Conservation (phyloP, 345 rosid species). For the Firmiana major region DNA sequence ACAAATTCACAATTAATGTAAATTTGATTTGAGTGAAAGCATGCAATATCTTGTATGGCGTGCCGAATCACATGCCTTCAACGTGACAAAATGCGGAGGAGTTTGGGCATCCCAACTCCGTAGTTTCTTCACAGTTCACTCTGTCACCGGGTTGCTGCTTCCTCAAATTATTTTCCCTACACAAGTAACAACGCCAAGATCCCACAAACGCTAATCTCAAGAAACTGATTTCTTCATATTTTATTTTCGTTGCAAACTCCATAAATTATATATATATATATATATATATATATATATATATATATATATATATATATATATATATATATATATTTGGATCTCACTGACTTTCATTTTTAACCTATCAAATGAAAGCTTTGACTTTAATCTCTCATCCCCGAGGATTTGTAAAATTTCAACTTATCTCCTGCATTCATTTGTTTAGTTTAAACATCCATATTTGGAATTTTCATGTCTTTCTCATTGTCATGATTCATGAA, state of each 20-base stretch:
- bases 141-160: not conserved
- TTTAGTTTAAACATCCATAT: too few relatives aligned
- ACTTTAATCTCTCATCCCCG: not conserved
- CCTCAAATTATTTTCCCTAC: not conserved
- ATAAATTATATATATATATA: not conserved
- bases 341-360: not conserved
- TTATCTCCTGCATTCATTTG: not conserved
- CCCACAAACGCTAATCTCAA: not conserved
- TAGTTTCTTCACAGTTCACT: not conserved
- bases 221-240: not conserved
- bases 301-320: not conserved
- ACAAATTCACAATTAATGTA: too few relatives aligned
- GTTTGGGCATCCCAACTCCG: not conserved
- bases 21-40: not conserved
- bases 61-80: constrained; percentile 28
- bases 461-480: too few relatives aligned
- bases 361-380: not conserved
- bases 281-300: not conserved
- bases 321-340: not conserved
- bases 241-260: not conserved
- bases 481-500: too few relatives aligned
- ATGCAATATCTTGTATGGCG: constrained; percentile 5
- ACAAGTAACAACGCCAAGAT: not conserved
- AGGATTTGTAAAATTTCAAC: not conserved
- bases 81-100: constrained; percentile 11